Evolutionary conservation across 176 grass and related monocot species (phyloP), one percentile per base, ranked within the genome.

Genomic region (Echinochloa phyllopogon): DNA sequence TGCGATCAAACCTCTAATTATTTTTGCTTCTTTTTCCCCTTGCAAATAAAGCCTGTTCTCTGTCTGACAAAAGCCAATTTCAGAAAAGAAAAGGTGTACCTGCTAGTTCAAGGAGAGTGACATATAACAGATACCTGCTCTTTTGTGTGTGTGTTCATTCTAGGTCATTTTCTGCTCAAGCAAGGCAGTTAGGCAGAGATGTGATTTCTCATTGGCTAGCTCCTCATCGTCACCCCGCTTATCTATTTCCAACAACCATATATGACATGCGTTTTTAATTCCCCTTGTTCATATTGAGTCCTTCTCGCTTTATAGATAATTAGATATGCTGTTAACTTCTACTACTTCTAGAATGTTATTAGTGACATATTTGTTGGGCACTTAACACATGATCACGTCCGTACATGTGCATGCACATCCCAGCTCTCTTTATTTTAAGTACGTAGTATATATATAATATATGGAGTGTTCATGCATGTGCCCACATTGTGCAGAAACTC

Each of bases 401-500:
- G 15, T 38, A 38, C 15, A 17, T 6, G 33, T 63, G 25, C 18
- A 5, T 63, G 63, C 23, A 27, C 24, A 27, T 61, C 6, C 59
- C 4, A 61, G 59, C 13, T 27, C 59, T 21, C 59, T 29, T 29
- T 41, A 8, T 41, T 68, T 68, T 68, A 68, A n/a, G 48, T 16
- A 49, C n/a, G n/a, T n/a, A n/a, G n/a, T 10, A 6, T 62, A 6
- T 8, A 63, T 33, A 12, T 21, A 57, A 4, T 62, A 48, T 55
- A 15, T 55, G 13, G 41, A 8, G 40, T 79, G 4, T 65, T 37
- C 37, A 25, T 53, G 27, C 20, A 56, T 62, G 53, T 42, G 27
- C 53, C 4, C 58, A 56, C 21, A 69, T 63, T 78, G 12, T 69
- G 86, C 90, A 92, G 92, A 89, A 71, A 94, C 92, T 65, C 82